phyloP scores from a whole-genome alignment of 208 protist species.

The Porcisia deanei region DNA sequence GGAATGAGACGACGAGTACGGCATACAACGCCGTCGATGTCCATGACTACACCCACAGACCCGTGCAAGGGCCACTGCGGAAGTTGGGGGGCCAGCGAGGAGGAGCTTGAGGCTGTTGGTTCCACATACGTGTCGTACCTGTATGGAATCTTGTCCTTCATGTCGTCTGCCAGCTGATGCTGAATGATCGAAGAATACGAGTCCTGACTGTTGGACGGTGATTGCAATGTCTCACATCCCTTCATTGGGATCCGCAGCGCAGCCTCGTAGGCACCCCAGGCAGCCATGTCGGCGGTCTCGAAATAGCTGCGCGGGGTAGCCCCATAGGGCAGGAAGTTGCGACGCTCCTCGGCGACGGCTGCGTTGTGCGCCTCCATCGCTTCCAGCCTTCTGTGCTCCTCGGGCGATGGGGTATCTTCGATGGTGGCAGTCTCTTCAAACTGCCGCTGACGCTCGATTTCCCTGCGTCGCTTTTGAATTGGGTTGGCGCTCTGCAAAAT shows the following conservation, averaged over 20 bases:
- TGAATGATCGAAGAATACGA: slow-evolving; percentile 50
- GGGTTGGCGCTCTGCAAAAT: slow-evolving; percentile 74
- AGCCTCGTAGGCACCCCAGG: slow-evolving; percentile 73
- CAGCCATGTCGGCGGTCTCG: slow-evolving; percentile 65
- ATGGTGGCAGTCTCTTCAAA: slow-evolving; percentile 29
- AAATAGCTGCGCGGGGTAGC: slow-evolving; percentile 67
- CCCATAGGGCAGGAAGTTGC: slow-evolving; percentile 81
- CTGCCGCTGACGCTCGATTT: slow-evolving; percentile 33
- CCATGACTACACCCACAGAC: slow-evolving; percentile 75
- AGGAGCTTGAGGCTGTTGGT: slow-evolving; percentile 4
- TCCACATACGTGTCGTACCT: slow-evolving; percentile 52
- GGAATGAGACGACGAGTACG: slow-evolving; percentile 68
- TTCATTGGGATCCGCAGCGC: slow-evolving; percentile 8
- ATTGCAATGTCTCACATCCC: background rate
- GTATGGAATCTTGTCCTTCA: slow-evolving; percentile 80
- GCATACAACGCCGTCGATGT: slow-evolving; percentile 85
- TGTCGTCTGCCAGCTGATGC: slow-evolving; percentile 49
- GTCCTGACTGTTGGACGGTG: background rate
- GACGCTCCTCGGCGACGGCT: slow-evolving; percentile 33
- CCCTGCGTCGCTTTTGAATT: slow-evolving; percentile 41
- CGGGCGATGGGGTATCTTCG: slow-evolving; percentile 35
- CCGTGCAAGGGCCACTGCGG: slow-evolving; percentile 78
- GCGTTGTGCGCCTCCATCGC: slow-evolving; percentile 59
- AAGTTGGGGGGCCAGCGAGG: background rate
- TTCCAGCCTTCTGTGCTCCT: slow-evolving; percentile 48